Evolutionary conservation across 257 asterid species (phyloP).

Genomic region (Capsicum rhomboideum): DNA sequence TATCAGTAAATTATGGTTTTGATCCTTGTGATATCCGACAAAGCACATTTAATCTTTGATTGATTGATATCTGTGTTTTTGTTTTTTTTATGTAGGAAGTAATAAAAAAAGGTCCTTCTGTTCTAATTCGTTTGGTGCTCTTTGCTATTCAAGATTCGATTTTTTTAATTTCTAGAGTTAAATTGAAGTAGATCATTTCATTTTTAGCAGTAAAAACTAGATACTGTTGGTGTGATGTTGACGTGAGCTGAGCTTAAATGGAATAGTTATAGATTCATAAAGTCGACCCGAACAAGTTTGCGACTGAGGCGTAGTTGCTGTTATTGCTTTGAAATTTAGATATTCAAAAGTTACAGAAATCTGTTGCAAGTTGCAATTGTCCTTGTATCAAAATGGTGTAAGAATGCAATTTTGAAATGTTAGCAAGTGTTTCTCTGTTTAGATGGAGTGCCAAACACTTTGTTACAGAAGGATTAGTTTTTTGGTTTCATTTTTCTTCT

Average conservation of each 20-base stretch:
- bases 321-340: background rate
- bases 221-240: background rate
- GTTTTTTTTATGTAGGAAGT: background rate
- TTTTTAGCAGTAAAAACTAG: background rate
- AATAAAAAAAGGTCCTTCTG: background rate
- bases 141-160: background rate
- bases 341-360: background rate
- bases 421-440: background rate
- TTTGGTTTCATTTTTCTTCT: background rate
- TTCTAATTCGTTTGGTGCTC: background rate
- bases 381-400: background rate
- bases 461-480: background rate
- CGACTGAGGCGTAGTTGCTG: background rate
- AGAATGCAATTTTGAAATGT: background rate
- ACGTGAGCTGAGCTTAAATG: background rate
- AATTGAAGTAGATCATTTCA: background rate
- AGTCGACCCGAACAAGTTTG: background rate
- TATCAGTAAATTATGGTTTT: too few relatives aligned
- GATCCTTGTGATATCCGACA: background rate
- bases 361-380: background rate
- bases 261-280: background rate
- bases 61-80: background rate
- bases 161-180: background rate
- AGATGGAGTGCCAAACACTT: background rate
- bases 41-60: background rate